phyloP scores from a whole-genome alignment of 371 early-diverging fungal genomes.

The Parasitella parasitica region DNA sequence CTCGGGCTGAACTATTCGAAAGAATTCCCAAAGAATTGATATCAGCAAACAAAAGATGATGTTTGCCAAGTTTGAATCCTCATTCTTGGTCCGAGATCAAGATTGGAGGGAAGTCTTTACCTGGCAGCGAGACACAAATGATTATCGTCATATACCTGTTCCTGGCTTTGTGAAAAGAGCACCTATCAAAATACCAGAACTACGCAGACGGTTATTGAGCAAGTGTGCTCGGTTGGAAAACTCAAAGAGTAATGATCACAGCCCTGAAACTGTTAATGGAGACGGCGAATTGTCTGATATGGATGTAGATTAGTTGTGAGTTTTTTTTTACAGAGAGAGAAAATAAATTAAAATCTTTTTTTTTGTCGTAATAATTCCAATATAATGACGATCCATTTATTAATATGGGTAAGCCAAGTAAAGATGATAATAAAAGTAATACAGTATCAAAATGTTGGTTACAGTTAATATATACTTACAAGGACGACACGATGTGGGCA shows the following conservation, averaged over 20 bases:
- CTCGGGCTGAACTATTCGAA: too few relatives aligned
- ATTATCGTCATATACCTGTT: slow-evolving; percentile 37
- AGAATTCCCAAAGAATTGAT: slow-evolving; percentile 22
- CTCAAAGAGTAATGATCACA: slow-evolving; percentile 6
- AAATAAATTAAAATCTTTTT: background rate
- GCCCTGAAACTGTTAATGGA: background rate
- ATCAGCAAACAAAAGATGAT: slow-evolving; percentile 41
- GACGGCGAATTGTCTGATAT: slow-evolving; percentile 29
- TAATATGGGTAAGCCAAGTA: too few relatives aligned
- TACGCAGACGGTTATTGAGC: slow-evolving; percentile 20
- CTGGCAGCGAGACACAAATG: slow-evolving; percentile 36
- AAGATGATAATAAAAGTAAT: too few relatives aligned
- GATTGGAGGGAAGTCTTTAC: slow-evolving; percentile 31
- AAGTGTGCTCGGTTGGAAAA: slow-evolving; percentile 24
- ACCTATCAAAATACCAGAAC: slow-evolving; percentile 14
- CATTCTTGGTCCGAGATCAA: slow-evolving; percentile 16
- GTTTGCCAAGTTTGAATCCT: slow-evolving; percentile 27
- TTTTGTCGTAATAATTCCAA: too few relatives aligned
- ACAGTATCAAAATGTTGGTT: too few relatives aligned
- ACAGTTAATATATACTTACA: too few relatives aligned
- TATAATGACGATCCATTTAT: background rate
- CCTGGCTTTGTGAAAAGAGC: slow-evolving; percentile 35
- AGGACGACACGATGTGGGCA: too few relatives aligned
- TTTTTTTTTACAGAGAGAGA: background rate
- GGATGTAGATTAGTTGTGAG: slow-evolving; percentile 26